A percentile compares a stretch with the other conserved stretches of the same genome.
Evolutionary conservation across 352 stramenopile species (phyloP).

Genomic region (Labyrinthula sp.): DNA sequence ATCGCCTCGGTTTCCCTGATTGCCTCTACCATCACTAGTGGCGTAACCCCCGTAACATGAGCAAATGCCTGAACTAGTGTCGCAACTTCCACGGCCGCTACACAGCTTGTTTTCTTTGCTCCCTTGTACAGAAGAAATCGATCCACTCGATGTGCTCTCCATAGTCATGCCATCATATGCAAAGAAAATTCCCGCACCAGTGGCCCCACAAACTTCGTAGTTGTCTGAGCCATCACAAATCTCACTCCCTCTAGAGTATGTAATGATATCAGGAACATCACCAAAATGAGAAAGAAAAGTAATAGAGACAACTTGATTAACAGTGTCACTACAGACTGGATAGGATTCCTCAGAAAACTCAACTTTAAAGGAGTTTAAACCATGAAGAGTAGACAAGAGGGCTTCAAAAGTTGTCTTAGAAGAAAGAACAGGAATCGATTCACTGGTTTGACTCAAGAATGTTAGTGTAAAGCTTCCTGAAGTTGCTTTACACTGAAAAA

Average conservation of each 20-base stretch:
- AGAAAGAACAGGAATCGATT: slow-evolving; percentile 42
- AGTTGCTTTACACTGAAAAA: slow-evolving; percentile 46
- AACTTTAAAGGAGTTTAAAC: slow-evolving; percentile 45
- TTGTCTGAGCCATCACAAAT: slow-evolving; percentile 38
- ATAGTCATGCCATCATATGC: no score
- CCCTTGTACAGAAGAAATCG: no score
- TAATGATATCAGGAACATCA: slow-evolving; percentile 26
- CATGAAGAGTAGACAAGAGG: slow-evolving; percentile 43
- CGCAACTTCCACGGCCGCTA: slow-evolving; percentile 44
- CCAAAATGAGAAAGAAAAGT: slow-evolving; percentile 40
- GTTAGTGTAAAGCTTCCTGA: slow-evolving; percentile 41
- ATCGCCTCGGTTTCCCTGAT: slow-evolving; percentile 55
- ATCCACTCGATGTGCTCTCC: no score
- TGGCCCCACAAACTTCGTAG: slow-evolving; percentile 43
- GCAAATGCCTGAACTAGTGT: slow-evolving; percentile 51
- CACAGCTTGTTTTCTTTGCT: slow-evolving; percentile 55
- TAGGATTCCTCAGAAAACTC: slow-evolving; percentile 41
- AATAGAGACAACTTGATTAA: slow-evolving; percentile 32
- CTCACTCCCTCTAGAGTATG: slow-evolving; percentile 33
- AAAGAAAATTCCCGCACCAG: slow-evolving; percentile 29
- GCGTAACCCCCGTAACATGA: slow-evolving; percentile 56
- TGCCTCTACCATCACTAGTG: slow-evolving; percentile 59
- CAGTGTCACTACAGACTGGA: slow-evolving; percentile 34
- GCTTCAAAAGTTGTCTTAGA: slow-evolving; percentile 38
- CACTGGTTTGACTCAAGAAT: slow-evolving; percentile 50